These are phyloP conservation scores for Suillus americanus DNA, from an alignment of 768 basidiomycete genomes.

Conservation along the genomic window DNA sequence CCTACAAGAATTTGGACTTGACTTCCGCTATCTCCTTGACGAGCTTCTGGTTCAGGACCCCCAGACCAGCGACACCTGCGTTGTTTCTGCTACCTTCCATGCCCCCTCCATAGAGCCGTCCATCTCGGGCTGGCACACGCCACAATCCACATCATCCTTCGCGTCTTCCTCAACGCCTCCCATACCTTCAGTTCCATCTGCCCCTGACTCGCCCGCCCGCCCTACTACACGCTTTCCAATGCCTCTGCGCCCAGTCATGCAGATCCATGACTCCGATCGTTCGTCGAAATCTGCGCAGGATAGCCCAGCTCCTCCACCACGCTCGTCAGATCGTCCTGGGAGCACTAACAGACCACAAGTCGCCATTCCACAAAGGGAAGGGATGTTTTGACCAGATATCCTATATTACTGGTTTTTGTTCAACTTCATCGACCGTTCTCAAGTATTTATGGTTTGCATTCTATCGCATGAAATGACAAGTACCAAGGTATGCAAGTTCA, in stretches of 20 bases:
- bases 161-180: constrained; percentile 2
- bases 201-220: constrained; percentile 27
- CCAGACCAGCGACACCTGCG: constrained; percentile 36
- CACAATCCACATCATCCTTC: constrained; percentile 13
- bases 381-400: constrained; percentile 52
- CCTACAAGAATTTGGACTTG: constrained; percentile 89
- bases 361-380: constrained; percentile 55
- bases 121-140: constrained; percentile 17
- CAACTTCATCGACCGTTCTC: background rate
- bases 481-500: background rate
- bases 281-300: constrained; percentile 22
- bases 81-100: constrained; percentile 23
- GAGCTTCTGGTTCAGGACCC: constrained; percentile 58
- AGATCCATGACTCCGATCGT: constrained; percentile 26
- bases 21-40: constrained; percentile 91
- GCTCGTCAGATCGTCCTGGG: constrained; percentile 66
- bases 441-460: background rate
- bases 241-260: constrained; percentile 15
- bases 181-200: constrained; percentile 15
- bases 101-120: constrained; percentile 24
- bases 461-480: background rate
- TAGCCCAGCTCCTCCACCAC: constrained; percentile 59
- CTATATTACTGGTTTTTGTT: background rate
- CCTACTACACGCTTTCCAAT: constrained; percentile 26
- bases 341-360: constrained; percentile 52